Percentiles rank a stretch among this genome's conserved stretches.
Evolutionary conservation across 2,329 filamentous ascomycete genomes (phyloP).

Genomic region (Trichoderma sp.): DNA sequence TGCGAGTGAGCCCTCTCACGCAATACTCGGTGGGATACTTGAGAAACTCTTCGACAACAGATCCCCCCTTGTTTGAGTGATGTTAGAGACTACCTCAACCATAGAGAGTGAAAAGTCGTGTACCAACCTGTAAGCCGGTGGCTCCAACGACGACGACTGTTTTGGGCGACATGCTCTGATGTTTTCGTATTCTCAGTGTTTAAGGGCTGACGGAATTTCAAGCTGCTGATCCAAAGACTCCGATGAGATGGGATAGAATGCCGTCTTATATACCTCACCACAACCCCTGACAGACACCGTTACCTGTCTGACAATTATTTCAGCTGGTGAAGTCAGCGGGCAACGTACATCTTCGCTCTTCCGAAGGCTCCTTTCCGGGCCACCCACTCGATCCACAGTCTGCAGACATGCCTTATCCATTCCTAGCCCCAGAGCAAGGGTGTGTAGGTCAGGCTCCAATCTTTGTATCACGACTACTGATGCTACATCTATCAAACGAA

Average conservation of each 20-base stretch:
- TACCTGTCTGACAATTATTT: too few relatives aligned
- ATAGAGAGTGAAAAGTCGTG: background rate
- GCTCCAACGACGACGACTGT: conserved; percentile 4
- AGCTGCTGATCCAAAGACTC: background rate
- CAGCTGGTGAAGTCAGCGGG: background rate
- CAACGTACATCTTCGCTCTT: background rate
- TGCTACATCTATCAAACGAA: background rate
- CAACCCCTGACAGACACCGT: too few relatives aligned
- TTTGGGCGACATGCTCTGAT: background rate
- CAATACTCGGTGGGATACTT: conserved; percentile 2
- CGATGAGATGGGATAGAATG: background rate
- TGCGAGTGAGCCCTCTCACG: background rate
- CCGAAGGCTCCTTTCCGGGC: background rate
- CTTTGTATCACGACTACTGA: background rate
- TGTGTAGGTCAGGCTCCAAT: background rate
- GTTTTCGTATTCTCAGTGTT: background rate
- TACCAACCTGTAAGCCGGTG: conserved; percentile 7
- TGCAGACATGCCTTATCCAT: background rate
- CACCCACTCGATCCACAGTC: background rate
- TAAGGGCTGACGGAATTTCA: background rate
- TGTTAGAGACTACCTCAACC: background rate
- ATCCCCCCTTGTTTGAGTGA: background rate
- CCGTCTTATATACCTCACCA: background rate
- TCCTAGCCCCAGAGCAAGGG: background rate
- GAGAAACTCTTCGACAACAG: background rate